phyloP scores from a whole-genome alignment of 352 stramenopile species.

The Globisporangium sylvaticum region DNA sequence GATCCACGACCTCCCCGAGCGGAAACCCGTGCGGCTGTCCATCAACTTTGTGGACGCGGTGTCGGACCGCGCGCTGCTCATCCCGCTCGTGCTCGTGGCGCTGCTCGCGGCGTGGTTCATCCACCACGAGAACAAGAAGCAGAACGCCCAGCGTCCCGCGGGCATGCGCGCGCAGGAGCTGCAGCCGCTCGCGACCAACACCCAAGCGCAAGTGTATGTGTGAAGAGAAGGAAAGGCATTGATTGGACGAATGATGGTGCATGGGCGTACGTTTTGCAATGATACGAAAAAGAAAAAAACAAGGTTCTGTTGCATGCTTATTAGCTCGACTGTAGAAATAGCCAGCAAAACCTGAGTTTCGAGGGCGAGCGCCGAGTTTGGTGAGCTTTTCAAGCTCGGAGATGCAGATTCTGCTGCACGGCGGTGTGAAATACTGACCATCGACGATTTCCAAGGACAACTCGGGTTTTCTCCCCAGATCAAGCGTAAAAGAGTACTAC shows the following conservation, averaged over 20 bases:
- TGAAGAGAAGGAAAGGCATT: background rate
- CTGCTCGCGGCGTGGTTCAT: constrained; percentile 12
- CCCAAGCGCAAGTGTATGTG: constrained; percentile 5
- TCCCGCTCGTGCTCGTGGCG: constrained; percentile 8
- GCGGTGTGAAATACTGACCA: no score
- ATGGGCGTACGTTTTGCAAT: no score
- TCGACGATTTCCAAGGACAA: no score
- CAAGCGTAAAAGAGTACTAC: no score
- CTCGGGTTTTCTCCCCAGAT: no score
- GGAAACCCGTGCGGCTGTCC: background rate
- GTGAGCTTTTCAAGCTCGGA: no score
- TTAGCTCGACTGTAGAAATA: no score
- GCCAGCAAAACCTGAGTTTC: no score
- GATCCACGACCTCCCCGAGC: background rate
- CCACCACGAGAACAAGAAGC: constrained; percentile 8
- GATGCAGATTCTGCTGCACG: no score
- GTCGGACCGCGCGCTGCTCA: background rate
- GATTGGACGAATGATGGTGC: background rate
- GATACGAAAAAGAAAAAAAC: no score
- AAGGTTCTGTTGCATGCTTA: no score
- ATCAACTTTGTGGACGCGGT: constrained; percentile 2
- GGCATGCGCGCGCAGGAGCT: background rate
- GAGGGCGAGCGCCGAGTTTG: no score
- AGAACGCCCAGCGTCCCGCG: background rate
- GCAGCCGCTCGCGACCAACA: constrained; percentile 2